Evolutionary conservation across 129 eudicot species (phyloP).

Genomic region (Ambrosia artemisiifolia): DNA sequence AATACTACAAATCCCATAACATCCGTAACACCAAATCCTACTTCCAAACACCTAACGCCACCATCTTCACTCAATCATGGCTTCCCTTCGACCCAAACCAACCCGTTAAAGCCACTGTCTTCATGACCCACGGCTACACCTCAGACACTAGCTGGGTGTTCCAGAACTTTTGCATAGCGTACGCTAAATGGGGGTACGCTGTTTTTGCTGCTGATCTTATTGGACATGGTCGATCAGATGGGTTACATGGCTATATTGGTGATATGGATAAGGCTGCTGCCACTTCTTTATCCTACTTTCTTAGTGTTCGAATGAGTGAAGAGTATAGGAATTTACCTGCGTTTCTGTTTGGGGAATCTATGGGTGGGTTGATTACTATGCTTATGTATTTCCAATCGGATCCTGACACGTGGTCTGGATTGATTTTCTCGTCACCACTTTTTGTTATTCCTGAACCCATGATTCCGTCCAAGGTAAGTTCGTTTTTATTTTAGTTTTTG

Average conservation of each 20-base stretch:
- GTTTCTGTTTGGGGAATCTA: slow-evolving; percentile 61
- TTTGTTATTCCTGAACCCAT: slow-evolving; percentile 60
- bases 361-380: slow-evolving; percentile 68
- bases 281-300: slow-evolving; percentile 43
- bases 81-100: slow-evolving; percentile 39
- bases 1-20: slow-evolving; percentile 60
- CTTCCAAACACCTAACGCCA: slow-evolving; percentile 63
- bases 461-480: slow-evolving; percentile 72
- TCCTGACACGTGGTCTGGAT: slow-evolving; percentile 60
- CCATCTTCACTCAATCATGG: slow-evolving; percentile 75
- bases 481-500: background rate
- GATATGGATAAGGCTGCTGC: slow-evolving; percentile 60
- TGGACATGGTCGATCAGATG: slow-evolving; percentile 84
- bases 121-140: slow-evolving; percentile 78
- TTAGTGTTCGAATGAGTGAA: slow-evolving; percentile 50
- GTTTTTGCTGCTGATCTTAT: slow-evolving; percentile 74
- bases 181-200: slow-evolving; percentile 79
- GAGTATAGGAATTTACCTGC: slow-evolving; percentile 57
- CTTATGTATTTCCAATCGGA: slow-evolving; percentile 74
- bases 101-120: slow-evolving; percentile 54
- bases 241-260: slow-evolving; percentile 63
- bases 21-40: slow-evolving; percentile 58
- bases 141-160: slow-evolving; percentile 73
- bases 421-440: slow-evolving; percentile 65
- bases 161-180: slow-evolving; percentile 66